Base-by-base conservation (phyloP, 306 rosid species). In the Crotalaria pallida region DNA sequence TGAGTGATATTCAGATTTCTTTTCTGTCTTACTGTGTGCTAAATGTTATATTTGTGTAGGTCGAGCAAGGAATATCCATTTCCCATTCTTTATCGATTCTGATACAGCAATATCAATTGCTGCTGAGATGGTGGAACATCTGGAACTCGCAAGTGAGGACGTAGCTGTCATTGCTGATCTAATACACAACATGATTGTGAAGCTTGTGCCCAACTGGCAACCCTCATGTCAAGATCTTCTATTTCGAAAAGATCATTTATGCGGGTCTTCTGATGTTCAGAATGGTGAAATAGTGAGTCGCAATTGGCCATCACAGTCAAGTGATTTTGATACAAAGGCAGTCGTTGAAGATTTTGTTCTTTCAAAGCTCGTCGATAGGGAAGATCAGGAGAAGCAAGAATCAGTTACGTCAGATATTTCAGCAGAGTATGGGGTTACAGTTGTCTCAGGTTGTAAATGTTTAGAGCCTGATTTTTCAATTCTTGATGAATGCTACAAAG, bases 51-150 rank as follows among this genome's bases (percentile, higher is more conserved):
- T 81, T 58, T 68, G 22, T 79, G 70, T 84, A 94, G 97, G 92
- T 85, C 82, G 66, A 47, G 84, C 77, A 33, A 87, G 84, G 79
- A 91, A 89, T 76, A 87, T 94, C 77, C 88, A 90, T 79, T 94
- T 94, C 47, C 82, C 85, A 44, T 94, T 94, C 77, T 94, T 81
- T 76, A 82, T 83, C 2, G 79, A 84, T 44, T 76, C 90, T 15
- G 98, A 94, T 67, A 90, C 98, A 21, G 84, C 86, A 17, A 68
- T 84, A 65, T 82, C 97, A 67, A 81, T 93, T 71, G 91, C 97
- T 60, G 84, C 76, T 80, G 98, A 93, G 90, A 93, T 93, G 98
- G 98, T 87, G 50, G 96, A 88, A 72, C 85, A 87, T 44, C 90
- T 93, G 61, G 90, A 72, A 67, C 90, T 93, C 24, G 51, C 77